Percentiles rank a stretch among this genome's conserved stretches.
Conservation (phyloP, 225 moss, liverwort and hornwort species). For the Bryum argenteum region DNA sequence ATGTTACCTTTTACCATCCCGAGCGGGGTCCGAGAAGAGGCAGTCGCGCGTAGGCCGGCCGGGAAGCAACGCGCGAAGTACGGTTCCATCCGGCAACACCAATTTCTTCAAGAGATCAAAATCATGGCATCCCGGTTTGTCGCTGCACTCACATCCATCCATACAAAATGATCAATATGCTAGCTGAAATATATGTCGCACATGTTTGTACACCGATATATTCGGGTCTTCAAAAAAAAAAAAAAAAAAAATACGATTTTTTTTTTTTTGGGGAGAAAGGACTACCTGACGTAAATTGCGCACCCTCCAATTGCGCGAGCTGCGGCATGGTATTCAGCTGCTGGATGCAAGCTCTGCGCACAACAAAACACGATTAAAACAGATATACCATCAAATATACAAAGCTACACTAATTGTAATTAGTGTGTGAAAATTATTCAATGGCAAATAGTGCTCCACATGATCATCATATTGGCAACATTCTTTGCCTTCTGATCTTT, state of each 20-base stretch:
- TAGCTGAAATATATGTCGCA: too few species aligned
- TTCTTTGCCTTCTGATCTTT: too few species aligned
- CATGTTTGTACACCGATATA: too few species aligned
- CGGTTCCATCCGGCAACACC: constrained; percentile 85
- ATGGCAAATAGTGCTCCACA: too few species aligned
- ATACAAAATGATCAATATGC: too few species aligned
- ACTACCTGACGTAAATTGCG: constrained; percentile 89
- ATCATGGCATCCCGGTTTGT: constrained; percentile 88
- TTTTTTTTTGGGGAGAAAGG: too few species aligned
- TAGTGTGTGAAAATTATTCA: too few species aligned
- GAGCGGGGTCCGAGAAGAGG: constrained; percentile 85
- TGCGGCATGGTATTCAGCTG: constrained; percentile 96
- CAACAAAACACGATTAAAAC: not conserved
- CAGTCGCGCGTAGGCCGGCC: constrained; percentile 95
- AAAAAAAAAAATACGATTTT: too few species aligned
- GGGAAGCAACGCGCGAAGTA: constrained; percentile 83
- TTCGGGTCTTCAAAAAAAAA: too few species aligned
- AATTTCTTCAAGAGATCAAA: constrained; percentile 84
- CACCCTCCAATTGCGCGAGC: constrained; percentile 96
- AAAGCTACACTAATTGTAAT: too few species aligned
- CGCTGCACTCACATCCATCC: constrained; percentile 55
- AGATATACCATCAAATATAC: too few species aligned
- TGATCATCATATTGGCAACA: too few species aligned
- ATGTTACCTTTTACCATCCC: constrained; percentile 81
- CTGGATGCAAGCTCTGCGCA: constrained; percentile 87